These are phyloP conservation scores for Kurtzmaniella natalensis DNA, from an alignment of 1,139 yeast species.

Conservation along the genomic window DNA sequence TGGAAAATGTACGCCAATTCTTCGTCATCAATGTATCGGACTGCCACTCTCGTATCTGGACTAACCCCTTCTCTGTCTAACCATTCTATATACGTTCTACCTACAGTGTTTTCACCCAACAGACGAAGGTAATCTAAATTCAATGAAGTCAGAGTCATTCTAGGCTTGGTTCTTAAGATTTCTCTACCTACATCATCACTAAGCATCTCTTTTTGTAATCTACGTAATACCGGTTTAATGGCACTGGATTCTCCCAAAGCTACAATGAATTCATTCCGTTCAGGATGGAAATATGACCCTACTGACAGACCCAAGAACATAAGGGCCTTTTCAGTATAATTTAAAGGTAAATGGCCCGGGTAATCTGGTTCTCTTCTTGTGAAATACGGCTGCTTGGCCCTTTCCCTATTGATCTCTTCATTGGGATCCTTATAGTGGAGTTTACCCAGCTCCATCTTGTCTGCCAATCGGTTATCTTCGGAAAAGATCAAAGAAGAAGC, in stretches of 20 bases:
- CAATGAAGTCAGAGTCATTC: slow-evolving; percentile 71
- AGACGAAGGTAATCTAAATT: slow-evolving; percentile 56
- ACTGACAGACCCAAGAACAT: slow-evolving; percentile 72
- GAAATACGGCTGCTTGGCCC: slow-evolving; percentile 25
- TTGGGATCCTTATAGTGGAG: slow-evolving; percentile 40
- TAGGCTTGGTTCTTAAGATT: slow-evolving; percentile 73
- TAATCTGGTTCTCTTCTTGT: slow-evolving; percentile 48
- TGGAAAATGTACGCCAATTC: slow-evolving; percentile 90
- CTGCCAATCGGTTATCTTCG: slow-evolving; percentile 50
- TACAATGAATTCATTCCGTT: slow-evolving; percentile 75
- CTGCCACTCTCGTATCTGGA: slow-evolving; percentile 91
- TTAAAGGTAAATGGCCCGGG: slow-evolving; percentile 80
- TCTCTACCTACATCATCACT: slow-evolving; percentile 70
- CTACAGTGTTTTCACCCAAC: slow-evolving; percentile 72
- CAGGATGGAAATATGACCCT: slow-evolving; percentile 85
- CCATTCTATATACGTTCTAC: slow-evolving; percentile 77
- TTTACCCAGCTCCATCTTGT: slow-evolving; percentile 54
- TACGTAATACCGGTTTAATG: slow-evolving; percentile 57
- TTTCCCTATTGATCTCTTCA: slow-evolving; percentile 20
- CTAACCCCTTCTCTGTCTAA: slow-evolving; percentile 82
- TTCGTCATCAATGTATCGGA: slow-evolving; percentile 80
- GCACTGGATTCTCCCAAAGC: slow-evolving; percentile 94
- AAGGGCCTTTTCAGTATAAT: slow-evolving; percentile 54
- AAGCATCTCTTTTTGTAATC: slow-evolving; percentile 70
- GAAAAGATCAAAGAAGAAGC: slow-evolving; percentile 31